Conservation (phyloP, 2,329 filamentous ascomycete genomes). For the Alternaria sp. region DNA sequence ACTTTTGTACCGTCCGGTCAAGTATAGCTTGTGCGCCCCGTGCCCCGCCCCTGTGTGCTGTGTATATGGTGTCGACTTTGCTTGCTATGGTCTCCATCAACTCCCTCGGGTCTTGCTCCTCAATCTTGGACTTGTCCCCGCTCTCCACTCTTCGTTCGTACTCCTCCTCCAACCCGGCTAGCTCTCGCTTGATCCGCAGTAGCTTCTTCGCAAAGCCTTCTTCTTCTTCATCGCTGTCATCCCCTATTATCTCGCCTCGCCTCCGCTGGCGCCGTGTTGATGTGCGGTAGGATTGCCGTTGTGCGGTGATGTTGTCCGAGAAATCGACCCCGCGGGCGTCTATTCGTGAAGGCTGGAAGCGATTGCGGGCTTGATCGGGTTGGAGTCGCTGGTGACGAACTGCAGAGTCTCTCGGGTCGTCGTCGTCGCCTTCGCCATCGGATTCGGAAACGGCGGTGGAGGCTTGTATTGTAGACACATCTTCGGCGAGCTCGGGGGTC, state of each 20-base stretch:
- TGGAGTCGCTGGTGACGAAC: conserved; percentile 80
- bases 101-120: conserved; percentile 57
- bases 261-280: conserved; percentile 70
- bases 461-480: conserved; percentile 78
- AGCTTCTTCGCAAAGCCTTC: conserved; percentile 81
- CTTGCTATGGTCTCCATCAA: conserved; percentile 71
- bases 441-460: conserved; percentile 49
- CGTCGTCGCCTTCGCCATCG: conserved; percentile 63
- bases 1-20: conserved; percentile 42
- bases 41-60: conserved; percentile 42
- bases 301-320: conserved; percentile 83
- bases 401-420: conserved; percentile 37
- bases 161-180: conserved; percentile 68
- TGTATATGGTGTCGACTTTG: conserved; percentile 71
- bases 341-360: conserved; percentile 77
- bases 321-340: conserved; percentile 84
- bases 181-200: conserved; percentile 80
- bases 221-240: conserved; percentile 70
- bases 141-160: conserved; percentile 60
- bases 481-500: conserved; percentile 89
- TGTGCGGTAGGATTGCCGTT: conserved; percentile 78
- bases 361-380: conserved; percentile 77
- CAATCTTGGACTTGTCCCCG: conserved; percentile 49
- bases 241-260: conserved; percentile 69
- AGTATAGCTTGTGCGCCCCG: conserved; percentile 47